Evolutionary conservation across 2,329 filamentous ascomycete species (phyloP), one percentile per base, ranked within the genome.

Genomic region (Chaetomium strumarium): DNA sequence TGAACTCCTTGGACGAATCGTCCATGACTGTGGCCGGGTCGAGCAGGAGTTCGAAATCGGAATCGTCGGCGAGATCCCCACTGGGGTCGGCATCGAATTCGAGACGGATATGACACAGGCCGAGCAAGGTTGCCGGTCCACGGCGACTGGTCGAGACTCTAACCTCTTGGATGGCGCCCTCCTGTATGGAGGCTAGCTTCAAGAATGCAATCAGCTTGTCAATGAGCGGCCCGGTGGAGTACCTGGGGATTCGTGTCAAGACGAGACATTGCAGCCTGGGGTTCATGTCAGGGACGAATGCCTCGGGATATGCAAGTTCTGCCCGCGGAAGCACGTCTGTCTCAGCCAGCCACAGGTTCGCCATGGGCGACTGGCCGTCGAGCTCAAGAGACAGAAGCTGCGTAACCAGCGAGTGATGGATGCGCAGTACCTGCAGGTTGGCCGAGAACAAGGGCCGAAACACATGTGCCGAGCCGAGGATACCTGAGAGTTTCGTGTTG

Each of bases 341-440:
- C 60, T 81, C 77, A 4, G 76, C 72, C 8, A 77, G 55, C 58
- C 70, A 72, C 9, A 70, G 40, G 3, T 69, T 62, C 9, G 67
- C 64, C 52, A 71, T 58, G 2, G 63, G 57, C 3, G 71, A 69
- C 4, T 75, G 59, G 10, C 65, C 66, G 1, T 69, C 64, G 8
- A 69, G 64, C 5, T 68, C 55, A 4, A 81, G 56, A 0, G 73
- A 75, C 2, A 75, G 76, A 9, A 79, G 69, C 38, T 74, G 72
- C 0, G 81, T 85, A 6, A 84, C 72, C 2, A 83, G 58, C 0
- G 80, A 84, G 62, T 85, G 81, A 47, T 85, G 81, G 6, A 82
- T 67, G 12, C 76, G 73, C 1, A 84, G 65, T 1, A 68, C 68
- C 31, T 75, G 73, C 5, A 84, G 67, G 56, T 79, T 79, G 1